Conservation (phyloP, 2,329 filamentous ascomycete genomes). For the Didymella pinodella region DNA sequence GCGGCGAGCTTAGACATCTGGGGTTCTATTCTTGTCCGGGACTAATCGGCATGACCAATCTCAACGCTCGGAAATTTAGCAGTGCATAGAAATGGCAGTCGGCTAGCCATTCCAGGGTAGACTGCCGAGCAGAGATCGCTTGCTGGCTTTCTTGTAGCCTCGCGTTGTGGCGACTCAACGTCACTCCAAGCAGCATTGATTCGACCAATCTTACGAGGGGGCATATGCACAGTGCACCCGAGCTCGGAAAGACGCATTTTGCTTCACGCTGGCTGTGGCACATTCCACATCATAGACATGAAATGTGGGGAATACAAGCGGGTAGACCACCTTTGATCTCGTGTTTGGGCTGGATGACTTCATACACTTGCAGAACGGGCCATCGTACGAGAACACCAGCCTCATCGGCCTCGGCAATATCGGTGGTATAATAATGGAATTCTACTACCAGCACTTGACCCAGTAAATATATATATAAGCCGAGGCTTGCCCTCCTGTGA, state of each 20-base stretch:
- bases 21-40: slow-evolving; percentile 19
- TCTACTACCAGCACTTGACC: not conserved
- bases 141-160: not conserved
- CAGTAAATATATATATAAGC: slow-evolving; percentile 28
- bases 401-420: slow-evolving; percentile 17
- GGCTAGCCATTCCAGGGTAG: slow-evolving; percentile 1
- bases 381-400: slow-evolving; percentile 24
- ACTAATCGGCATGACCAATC: slow-evolving; percentile 9
- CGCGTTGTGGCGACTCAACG: slow-evolving; percentile 15
- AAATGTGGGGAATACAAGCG: slow-evolving; percentile 25
- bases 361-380: slow-evolving; percentile 28
- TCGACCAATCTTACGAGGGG: slow-evolving; percentile 7
- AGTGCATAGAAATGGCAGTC: not conserved
- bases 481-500: slow-evolving; percentile 1
- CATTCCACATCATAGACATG: slow-evolving; percentile 7
- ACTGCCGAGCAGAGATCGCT: slow-evolving; percentile 4
- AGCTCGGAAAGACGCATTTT: slow-evolving; percentile 4
- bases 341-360: slow-evolving; percentile 29
- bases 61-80: slow-evolving; percentile 9
- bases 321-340: slow-evolving; percentile 17
- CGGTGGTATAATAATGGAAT: slow-evolving; percentile 3
- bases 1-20: not conserved
- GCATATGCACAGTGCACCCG: slow-evolving; percentile 1
- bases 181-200: slow-evolving; percentile 7
- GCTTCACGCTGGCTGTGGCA: slow-evolving; percentile 13